phyloP scores from a whole-genome alignment of 257 asterid genomes.

The Solanum microdontum region DNA sequence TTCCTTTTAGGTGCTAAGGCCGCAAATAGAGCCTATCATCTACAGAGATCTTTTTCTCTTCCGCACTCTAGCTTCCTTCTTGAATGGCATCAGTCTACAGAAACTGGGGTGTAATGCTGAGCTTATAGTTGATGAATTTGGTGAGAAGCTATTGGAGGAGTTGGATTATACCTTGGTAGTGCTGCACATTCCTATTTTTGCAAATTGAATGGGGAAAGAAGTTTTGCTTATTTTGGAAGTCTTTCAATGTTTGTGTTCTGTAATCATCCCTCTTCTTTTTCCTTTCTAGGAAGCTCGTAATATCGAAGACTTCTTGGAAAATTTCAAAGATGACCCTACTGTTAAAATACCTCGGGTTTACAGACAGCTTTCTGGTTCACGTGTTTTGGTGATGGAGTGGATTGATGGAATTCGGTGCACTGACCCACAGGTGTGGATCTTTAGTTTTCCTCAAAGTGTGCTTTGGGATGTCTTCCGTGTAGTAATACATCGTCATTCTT shows the following conservation, averaged over 20 bases:
- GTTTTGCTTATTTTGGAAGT: background rate
- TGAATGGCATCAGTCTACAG: conserved; percentile 91
- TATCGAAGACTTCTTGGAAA: conserved; percentile 92
- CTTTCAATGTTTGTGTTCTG: background rate
- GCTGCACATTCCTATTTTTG: background rate
- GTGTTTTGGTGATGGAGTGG: conserved; percentile 99
- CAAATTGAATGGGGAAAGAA: background rate
- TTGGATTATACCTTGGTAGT: conserved; percentile 88
- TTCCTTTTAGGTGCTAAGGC: conserved; percentile 81
- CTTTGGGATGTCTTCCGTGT: conserved; percentile 2
- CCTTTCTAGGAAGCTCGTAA: conserved; percentile 83
- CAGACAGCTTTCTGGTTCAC: conserved; percentile 77
- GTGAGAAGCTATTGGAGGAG: conserved; percentile 98
- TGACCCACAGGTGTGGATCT: conserved; percentile 69
- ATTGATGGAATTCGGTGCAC: conserved; percentile 99
- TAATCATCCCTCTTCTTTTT: background rate
- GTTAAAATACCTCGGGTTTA: conserved; percentile 93
- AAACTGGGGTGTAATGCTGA: conserved; percentile 95
- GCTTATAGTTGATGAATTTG: conserved; percentile 97
- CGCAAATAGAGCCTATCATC: conserved; percentile 93
- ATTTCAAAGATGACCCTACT: conserved; percentile 87
- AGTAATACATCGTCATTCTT: conserved; percentile 10
- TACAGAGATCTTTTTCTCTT: conserved; percentile 95
- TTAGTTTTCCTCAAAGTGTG: background rate
- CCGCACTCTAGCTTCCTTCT: conserved; percentile 95